Evolutionary conservation across 495 filamentous ascomycete species (phyloP), one percentile per base, ranked within the genome.

Genomic region (Sphaerosporella brunnea): DNA sequence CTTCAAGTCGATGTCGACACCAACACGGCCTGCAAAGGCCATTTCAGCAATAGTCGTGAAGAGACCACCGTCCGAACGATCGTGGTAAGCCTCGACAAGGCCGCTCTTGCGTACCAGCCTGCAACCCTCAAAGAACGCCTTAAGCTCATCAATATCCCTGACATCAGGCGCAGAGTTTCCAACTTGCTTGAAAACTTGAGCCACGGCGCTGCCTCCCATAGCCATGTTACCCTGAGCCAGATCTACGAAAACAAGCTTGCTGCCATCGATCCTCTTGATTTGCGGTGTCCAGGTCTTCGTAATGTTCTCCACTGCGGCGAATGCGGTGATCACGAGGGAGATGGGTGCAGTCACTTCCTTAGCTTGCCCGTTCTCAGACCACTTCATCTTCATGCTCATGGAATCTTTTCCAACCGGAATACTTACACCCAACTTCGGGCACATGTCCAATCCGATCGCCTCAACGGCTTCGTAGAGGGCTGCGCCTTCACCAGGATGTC

Each of bases 361-460:
- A 7, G 69, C 62, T 36, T 73, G 66, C 36, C 76, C 75, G 5
- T 70, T 73, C 41, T 77, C 70, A 32, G 70, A 68, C 92, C 90
- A 97, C 48, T 83, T 81, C 66, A 90, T 87, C 69, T 94, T 95
- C 90, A 97, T 96, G 13, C 84, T 93, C 65, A 90, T 93, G 3
- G 88, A 95, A 62, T 97, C 90, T 66, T 96, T 95, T 42, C 90
- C 90, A 7, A 95, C 90, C 2, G 90, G 92, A 47, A 96, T 94
- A 47, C 80, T 83, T 53, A 96, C 75, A 16, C 84, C 84, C 28
- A 96, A 70, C 56, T 78, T 73, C 18, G 82, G 82, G 55, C 67
- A 74, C 4, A 94, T 66, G n/a, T 88, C 81, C 68, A 93, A 75
- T 38, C 83, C 84, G 53, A 94, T 86, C 4, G 90, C 87, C 61